phyloP scores from a whole-genome alignment of 163 green algal genomes.

The Scenedesmus sp. region DNA sequence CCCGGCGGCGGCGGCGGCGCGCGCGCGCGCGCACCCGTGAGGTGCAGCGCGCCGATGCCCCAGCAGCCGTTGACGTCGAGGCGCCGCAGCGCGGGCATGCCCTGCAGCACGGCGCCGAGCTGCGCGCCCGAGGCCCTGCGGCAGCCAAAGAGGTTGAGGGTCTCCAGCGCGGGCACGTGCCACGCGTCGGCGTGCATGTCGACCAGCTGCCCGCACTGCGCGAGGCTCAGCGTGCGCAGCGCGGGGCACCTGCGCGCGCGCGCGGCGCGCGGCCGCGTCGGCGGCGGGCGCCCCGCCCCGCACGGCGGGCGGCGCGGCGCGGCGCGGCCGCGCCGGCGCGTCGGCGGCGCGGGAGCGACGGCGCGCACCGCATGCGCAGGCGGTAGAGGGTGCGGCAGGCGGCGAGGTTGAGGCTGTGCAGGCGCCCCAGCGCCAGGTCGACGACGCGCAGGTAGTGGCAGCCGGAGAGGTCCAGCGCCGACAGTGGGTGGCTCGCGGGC shows the following conservation, averaged over 20 bases:
- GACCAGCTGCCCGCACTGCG: conserved; percentile 30
- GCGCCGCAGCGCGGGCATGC: conserved; percentile 5
- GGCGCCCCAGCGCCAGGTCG: not conserved
- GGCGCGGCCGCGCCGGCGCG: too few species aligned
- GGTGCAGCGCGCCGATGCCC: conserved; percentile 15
- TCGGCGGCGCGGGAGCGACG: not conserved
- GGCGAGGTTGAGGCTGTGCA: conserved; percentile 9
- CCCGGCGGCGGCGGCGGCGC: not conserved
- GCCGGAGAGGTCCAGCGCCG: conserved; percentile 34
- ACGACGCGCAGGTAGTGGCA: conserved; percentile 44
- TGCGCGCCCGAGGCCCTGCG: conserved; percentile 16
- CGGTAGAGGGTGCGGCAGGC: conserved; percentile 36
- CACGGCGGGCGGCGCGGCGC: too few species aligned
- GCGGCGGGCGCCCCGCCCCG: too few species aligned
- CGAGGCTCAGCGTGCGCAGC: conserved; percentile 26
- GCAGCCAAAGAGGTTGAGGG: conserved; percentile 37
- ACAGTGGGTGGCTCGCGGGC: conserved; percentile 27
- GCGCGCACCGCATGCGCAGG: conserved; percentile 26
- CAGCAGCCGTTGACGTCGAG: conserved; percentile 36
- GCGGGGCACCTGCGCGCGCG: conserved; percentile 16
- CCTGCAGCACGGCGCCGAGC: conserved; percentile 22
- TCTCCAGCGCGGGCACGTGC: conserved; percentile 30
- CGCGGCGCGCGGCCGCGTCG: too few species aligned
- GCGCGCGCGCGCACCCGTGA: not conserved
- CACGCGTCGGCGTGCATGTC: conserved; percentile 33